phyloP scores from a whole-genome alignment of 2,329 filamentous ascomycete genomes.

The Tothia fuscella region DNA sequence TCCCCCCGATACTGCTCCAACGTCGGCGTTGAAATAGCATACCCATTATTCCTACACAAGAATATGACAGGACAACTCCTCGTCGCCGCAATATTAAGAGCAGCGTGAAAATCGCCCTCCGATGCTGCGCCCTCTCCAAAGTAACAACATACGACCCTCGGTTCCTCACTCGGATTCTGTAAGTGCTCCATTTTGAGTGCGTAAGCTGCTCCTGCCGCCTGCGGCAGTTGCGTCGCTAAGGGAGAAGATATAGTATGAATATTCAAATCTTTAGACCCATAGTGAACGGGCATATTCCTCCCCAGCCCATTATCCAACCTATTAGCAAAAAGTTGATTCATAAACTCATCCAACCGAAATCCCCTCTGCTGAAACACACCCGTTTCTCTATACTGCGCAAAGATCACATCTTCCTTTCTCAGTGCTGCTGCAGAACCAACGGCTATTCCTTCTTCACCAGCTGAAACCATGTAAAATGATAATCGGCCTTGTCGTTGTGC shows the following conservation, averaged over 20 bases:
- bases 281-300: constrained; percentile 96
- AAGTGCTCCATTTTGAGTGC: constrained; percentile 71
- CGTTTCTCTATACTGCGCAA: constrained; percentile 88
- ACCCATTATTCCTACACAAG: constrained; percentile 87
- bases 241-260: constrained; percentile 83
- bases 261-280: constrained; percentile 71
- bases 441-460: constrained; percentile 87
- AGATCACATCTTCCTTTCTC: constrained; percentile 75
- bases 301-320: constrained; percentile 66
- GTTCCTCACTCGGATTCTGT: constrained; percentile 51
- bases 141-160: constrained; percentile 66
- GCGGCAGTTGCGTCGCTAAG: constrained; percentile 78
- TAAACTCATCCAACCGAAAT: constrained; percentile 78
- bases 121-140: constrained; percentile 86
- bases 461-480: constrained; percentile 89
- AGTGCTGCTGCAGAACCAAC: constrained; percentile 80
- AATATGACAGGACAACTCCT: constrained; percentile 79
- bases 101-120: constrained; percentile 86
- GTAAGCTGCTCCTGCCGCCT: constrained; percentile 78
- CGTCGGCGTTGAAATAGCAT: constrained; percentile 80
- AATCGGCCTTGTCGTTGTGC: constrained; percentile 88
- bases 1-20: constrained; percentile 86
- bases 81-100: constrained; percentile 82
- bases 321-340: constrained; percentile 91
- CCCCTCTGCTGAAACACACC: constrained; percentile 85